Percentiles rank a stretch among this genome's conserved stretches.
Evolutionary conservation across 257 asterid species (phyloP).

Genomic region (Ballota nigra): DNA sequence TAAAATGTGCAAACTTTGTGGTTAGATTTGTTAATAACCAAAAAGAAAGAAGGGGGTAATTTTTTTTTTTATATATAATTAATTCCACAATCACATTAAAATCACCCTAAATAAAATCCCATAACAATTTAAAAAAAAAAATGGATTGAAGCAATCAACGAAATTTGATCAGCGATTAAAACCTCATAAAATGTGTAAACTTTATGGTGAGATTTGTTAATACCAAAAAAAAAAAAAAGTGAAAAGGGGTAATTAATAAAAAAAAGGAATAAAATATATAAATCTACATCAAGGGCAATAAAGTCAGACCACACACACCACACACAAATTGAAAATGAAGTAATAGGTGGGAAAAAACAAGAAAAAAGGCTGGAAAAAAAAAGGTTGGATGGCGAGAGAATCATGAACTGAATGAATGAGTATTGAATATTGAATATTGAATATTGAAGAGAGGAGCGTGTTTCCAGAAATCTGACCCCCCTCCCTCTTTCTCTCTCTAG

Average conservation of each 20-base stretch:
- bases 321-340: conserved; percentile 27
- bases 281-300: conserved; percentile 18
- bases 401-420: conserved; percentile 32
- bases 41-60: too few relatives aligned
- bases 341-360: conserved; percentile 29
- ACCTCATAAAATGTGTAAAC: too few relatives aligned
- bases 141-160: too few relatives aligned
- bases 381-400: conserved; percentile 32
- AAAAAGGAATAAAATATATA: not conserved
- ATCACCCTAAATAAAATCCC: too few relatives aligned
- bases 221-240: too few relatives aligned
- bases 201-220: not conserved
- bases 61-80: too few relatives aligned
- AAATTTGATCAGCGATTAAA: too few relatives aligned
- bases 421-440: too few relatives aligned
- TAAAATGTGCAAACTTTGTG: conserved; percentile 14
- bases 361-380: conserved; percentile 1
- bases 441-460: conserved; percentile 48
- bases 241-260: not conserved
- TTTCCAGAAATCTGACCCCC: conserved; percentile 41
- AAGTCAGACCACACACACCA: not conserved
- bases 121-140: too few relatives aligned
- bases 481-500: conserved; percentile 23
- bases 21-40: too few relatives aligned
- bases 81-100: too few relatives aligned